Evolutionary conservation across 208 protist genomes (phyloP).

Genomic region (Acanthamoeba culbertsoni): DNA sequence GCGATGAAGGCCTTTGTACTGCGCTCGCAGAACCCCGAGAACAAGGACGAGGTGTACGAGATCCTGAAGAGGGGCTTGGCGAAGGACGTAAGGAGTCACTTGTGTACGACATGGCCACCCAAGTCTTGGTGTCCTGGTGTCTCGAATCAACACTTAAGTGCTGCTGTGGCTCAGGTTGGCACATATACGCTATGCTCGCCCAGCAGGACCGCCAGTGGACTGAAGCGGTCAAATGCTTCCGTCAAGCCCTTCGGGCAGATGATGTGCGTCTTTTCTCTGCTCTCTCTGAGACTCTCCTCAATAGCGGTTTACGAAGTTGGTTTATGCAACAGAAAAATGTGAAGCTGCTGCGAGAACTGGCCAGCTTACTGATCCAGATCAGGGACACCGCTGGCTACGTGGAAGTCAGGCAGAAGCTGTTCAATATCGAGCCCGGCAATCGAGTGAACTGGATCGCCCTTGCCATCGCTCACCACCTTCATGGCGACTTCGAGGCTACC

Average conservation of each 20-base stretch:
- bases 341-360: conserved; percentile 15
- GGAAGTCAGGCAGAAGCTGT: neutral
- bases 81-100: neutral
- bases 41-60: conserved; percentile 37
- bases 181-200: neutral
- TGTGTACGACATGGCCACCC: neutral
- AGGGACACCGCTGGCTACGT: neutral
- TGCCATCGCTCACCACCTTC: conserved; percentile 10
- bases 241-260: neutral
- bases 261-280: neutral
- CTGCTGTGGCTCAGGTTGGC: neutral
- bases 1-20: conserved; percentile 29
- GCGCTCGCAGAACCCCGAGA: conserved; percentile 4
- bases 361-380: neutral
- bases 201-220: neutral
- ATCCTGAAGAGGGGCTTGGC: neutral
- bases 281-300: neutral
- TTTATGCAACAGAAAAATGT: neutral
- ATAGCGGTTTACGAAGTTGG: neutral
- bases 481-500: neutral
- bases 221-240: conserved; percentile 32
- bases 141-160: neutral
- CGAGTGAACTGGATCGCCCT: conserved; percentile 18
- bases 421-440: neutral
- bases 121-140: neutral